Conservation (phyloP, 768 basidiomycete genomes). For the Boletus rubroflammeus region DNA sequence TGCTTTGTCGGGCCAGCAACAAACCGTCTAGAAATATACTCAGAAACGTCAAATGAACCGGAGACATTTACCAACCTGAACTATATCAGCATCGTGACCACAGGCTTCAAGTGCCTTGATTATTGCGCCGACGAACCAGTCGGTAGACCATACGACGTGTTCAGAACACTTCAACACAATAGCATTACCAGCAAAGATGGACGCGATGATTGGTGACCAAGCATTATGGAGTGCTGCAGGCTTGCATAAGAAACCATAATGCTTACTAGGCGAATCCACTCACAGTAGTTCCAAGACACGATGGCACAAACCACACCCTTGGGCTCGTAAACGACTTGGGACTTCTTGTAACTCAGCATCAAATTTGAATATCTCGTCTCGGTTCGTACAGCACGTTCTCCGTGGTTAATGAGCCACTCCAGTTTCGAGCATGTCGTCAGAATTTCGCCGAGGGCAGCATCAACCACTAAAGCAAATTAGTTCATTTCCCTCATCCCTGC, state of each 20-base stretch:
- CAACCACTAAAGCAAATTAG: constrained; percentile 60
- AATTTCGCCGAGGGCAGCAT: constrained; percentile 93
- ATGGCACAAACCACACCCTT: constrained; percentile 90
- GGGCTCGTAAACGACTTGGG: constrained; percentile 82
- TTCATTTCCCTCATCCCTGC: not conserved
- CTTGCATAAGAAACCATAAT: not conserved
- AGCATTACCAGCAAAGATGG: constrained; percentile 87
- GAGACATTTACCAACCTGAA: constrained; percentile 55
- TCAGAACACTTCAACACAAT: constrained; percentile 92
- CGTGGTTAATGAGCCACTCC: constrained; percentile 87
- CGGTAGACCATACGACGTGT: constrained; percentile 87
- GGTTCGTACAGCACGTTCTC: constrained; percentile 71
- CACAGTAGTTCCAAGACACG: constrained; percentile 95
- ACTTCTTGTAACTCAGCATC: constrained; percentile 72
- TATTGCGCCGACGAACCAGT: constrained; percentile 79
- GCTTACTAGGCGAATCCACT: constrained; percentile 16
- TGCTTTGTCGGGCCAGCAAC: constrained; percentile 87
- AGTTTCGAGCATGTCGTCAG: constrained; percentile 92
- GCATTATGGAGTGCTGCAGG: constrained; percentile 85
- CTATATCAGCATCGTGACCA: constrained; percentile 81
- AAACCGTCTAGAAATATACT: constrained; percentile 53
- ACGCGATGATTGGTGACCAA: constrained; percentile 89
- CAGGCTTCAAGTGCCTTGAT: constrained; percentile 72
- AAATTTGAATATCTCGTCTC: constrained; percentile 66
- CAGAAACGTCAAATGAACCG: not conserved